phyloP scores from a whole-genome alignment of 2,329 filamentous ascomycete genomes.

The Aureobasidium sp. region DNA sequence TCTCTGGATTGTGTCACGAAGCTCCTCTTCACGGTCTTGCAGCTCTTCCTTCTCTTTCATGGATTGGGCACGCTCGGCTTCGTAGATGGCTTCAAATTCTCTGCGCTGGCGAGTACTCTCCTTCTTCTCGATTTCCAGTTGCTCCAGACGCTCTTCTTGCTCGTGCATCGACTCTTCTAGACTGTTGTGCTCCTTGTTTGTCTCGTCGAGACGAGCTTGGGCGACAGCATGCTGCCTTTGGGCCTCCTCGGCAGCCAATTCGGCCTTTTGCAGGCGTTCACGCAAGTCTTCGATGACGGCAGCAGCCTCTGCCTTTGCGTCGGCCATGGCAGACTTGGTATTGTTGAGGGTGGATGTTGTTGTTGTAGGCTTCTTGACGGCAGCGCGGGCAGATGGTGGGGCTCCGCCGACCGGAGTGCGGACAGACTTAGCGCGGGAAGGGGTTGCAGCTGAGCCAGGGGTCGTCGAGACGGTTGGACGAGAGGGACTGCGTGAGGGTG shows the following conservation, averaged over 20 bases:
- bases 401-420: conserved; percentile 43
- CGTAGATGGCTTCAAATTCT: conserved; percentile 88
- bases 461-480: conserved; percentile 4
- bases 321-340: conserved; percentile 40
- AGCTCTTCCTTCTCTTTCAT: conserved; percentile 90
- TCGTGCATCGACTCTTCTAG: conserved; percentile 86
- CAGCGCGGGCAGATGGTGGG: conserved; percentile 68
- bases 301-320: conserved; percentile 71
- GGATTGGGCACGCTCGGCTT: conserved; percentile 79
- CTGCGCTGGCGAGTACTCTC: conserved; percentile 76
- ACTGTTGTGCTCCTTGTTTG: conserved; percentile 72
- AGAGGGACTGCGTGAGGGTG: conserved; percentile 16
- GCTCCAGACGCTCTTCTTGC: conserved; percentile 74
- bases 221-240: conserved; percentile 80
- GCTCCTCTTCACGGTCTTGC: conserved; percentile 74
- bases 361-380: conserved; percentile 50
- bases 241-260: conserved; percentile 56
- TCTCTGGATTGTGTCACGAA: conserved; percentile 82
- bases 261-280: conserved; percentile 72
- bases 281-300: conserved; percentile 78
- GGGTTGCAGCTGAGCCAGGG: conserved; percentile 10
- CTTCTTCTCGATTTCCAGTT: conserved; percentile 74
- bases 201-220: conserved; percentile 79
- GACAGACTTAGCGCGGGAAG: conserved; percentile 50
- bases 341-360: conserved; percentile 15